phyloP scores from a whole-genome alignment of 768 basidiomycete genomes.

The Lactarius hatsudake region DNA sequence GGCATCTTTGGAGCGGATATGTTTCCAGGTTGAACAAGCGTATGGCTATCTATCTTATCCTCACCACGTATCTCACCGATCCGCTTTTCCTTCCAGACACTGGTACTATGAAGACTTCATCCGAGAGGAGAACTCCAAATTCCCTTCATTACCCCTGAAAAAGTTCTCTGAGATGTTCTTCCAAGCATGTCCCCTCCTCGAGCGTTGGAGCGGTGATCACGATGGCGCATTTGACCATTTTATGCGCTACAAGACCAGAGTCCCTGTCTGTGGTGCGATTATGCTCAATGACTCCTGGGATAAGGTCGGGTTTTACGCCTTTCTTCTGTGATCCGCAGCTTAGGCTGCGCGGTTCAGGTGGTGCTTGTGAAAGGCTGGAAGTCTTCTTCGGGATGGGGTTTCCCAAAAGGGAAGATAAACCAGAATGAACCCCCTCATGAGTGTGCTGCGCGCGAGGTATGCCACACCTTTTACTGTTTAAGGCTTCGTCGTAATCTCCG shows the following conservation, averaged over 20 bases:
- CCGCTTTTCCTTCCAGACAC: constrained; percentile 55
- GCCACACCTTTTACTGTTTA: constrained; percentile 28
- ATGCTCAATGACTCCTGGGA: constrained; percentile 91
- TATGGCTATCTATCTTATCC: constrained; percentile 43
- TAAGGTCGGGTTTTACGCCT: constrained; percentile 56
- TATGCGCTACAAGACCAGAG: constrained; percentile 94
- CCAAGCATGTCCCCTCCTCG: constrained; percentile 75
- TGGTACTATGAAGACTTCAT: constrained; percentile 99
- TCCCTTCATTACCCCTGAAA: constrained; percentile 87
- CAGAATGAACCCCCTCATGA: constrained; percentile 78
- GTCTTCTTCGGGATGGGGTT: constrained; percentile 95
- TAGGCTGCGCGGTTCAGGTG: constrained; percentile 51
- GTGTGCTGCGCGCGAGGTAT: constrained; percentile 91
- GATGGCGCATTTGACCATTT: constrained; percentile 85
- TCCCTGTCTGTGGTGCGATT: constrained; percentile 97
- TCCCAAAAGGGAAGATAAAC: constrained; percentile 99
- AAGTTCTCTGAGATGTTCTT: constrained; percentile 93
- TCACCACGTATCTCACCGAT: constrained; percentile 19
- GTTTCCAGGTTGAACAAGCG: constrained; percentile 99
- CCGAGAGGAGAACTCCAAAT: constrained; percentile 82
- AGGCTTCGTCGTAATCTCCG: constrained; percentile 11
- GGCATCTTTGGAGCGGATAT: constrained; percentile 86
- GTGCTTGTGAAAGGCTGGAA: constrained; percentile 99
- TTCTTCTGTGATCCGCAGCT: constrained; percentile 24
- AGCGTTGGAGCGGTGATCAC: constrained; percentile 81